phyloP scores from a whole-genome alignment of 176 grass and related monocot genomes.

The Pontederia crassipes region DNA sequence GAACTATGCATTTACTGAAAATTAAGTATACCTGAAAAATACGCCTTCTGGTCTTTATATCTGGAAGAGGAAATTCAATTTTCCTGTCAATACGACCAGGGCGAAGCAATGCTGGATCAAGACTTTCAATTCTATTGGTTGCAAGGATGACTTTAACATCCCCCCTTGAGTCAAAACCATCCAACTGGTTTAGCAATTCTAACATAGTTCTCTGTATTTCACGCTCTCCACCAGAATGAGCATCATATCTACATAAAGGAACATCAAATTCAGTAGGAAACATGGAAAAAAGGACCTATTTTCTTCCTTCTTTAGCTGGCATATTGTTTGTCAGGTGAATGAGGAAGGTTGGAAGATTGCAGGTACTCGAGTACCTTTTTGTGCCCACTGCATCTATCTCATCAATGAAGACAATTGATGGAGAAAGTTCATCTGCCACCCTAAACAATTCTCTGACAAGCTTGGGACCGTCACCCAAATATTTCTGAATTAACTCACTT shows the following conservation, averaged over 20 bases:
- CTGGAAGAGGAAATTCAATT: conserved; percentile 12
- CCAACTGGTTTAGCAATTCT: conserved; percentile 7
- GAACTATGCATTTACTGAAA: neutral
- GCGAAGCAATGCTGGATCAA: conserved; percentile 8
- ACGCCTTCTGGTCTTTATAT: conserved; percentile 6
- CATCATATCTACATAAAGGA: conserved; percentile 11
- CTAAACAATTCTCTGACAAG: conserved; percentile 11
- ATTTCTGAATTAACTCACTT: conserved; percentile 14
- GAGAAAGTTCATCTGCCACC: conserved; percentile 12
- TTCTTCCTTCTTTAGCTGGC: too few relatives aligned
- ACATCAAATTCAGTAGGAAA: neutral
- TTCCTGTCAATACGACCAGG: conserved; percentile 8
- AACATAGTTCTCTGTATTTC: conserved; percentile 14
- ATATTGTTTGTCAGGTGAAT: too few relatives aligned
- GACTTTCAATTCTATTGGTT: conserved; percentile 14
- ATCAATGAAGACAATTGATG: conserved; percentile 11
- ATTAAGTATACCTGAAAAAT: conserved; percentile 7
- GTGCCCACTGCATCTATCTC: conserved; percentile 13
- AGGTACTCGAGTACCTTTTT: neutral
- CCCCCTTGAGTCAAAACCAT: conserved; percentile 14
- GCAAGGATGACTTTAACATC: conserved; percentile 16
- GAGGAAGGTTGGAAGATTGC: too few relatives aligned
- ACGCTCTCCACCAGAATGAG: conserved; percentile 16
- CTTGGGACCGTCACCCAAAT: conserved; percentile 16
- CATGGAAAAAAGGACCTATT: neutral